Evolutionary conservation across 1,284 basidiomycete genomes (phyloP), one percentile per base, ranked within the genome.

Genomic region (Cystobasidium slooffiae): DNA sequence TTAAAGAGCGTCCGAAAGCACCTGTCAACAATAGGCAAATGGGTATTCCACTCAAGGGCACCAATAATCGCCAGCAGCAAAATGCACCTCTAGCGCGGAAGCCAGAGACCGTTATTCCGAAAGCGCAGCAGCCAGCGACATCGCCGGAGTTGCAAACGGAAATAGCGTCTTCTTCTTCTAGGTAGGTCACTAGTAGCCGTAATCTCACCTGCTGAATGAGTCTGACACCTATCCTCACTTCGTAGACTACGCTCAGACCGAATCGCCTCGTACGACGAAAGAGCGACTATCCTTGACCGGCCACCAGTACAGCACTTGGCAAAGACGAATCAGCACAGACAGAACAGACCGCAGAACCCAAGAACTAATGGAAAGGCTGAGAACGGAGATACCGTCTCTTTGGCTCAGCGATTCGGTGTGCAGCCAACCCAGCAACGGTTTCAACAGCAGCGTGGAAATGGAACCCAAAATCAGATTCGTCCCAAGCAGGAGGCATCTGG

Each of bases 1-100:
- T 73, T 5, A 43, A 62, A n/a, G 70, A 73, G 22, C 55, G 68
- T 41, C 55, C 53, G 39, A 39, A 22, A 18, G 61, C 47, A 51
- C 61, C 61, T 6, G 16, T 31, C n/a, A 51, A 55, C 31, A 31
- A 31, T 31, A 31, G 31, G 20, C 43, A 49, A 18, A 47, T 46
- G 52, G 70, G 70, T 12, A 44, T 73, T 16, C 20, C 22, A 12
- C 39, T 73, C 8, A 73, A 73, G 62, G 70, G 70, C 22, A 65
- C 51, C 8, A 49, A 66, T 7, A 59, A 20, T 22, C 37, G 70
- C 41, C 70, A 73, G 46, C 53, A 55, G 37, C 47, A 41, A 7
- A 49, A 49, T 49, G 39, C 6, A 39, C 44, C 20, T 7, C 20
- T 12, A 4, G 31, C 44, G 7, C 37, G 41, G 52, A 24, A 70